Percentiles rank a stretch among this genome's conserved stretches.
phyloP scores from a whole-genome alignment of 208 protist genomes.

The Trypanosoma caninum region DNA sequence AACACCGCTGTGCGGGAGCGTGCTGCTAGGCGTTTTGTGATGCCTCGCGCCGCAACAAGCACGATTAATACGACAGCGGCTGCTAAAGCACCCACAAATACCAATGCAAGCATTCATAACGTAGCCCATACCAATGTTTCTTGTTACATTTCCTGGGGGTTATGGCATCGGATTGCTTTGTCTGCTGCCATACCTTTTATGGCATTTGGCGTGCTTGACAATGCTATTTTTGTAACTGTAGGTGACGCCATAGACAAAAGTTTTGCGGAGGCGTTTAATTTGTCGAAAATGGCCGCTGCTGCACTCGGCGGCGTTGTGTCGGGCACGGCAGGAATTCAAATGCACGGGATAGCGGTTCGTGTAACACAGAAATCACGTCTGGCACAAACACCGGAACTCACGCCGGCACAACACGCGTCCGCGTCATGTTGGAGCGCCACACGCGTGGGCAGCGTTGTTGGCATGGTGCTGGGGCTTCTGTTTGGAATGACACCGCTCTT shows the following conservation, averaged over 20 bases:
- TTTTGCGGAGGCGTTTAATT: constrained; percentile 48
- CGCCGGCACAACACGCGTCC: constrained; percentile 43
- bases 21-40: constrained; percentile 15
- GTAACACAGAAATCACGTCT: constrained; percentile 28
- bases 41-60: not conserved
- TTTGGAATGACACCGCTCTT: constrained; percentile 79
- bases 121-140: not conserved
- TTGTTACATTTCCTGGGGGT: constrained; percentile 47
- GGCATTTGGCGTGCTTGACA: constrained; percentile 86
- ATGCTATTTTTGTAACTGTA: constrained; percentile 69
- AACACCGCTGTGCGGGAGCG: constrained; percentile 27
- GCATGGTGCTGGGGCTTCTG: constrained; percentile 74
- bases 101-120: not conserved
- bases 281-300: constrained; percentile 77
- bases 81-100: not conserved
- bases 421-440: constrained; percentile 33
- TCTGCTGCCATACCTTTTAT: constrained; percentile 70
- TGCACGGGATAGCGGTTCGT: constrained; percentile 84
- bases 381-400: constrained; percentile 48
- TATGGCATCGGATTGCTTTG: constrained; percentile 41
- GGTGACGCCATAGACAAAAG: constrained; percentile 78
- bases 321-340: constrained; percentile 81
- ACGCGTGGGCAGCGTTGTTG: constrained; percentile 59
- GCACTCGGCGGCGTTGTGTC: constrained; percentile 77
- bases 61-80: not conserved